phyloP scores from a whole-genome alignment of 2,329 filamentous ascomycete species.

The Cryphonectria carpinicola region DNA sequence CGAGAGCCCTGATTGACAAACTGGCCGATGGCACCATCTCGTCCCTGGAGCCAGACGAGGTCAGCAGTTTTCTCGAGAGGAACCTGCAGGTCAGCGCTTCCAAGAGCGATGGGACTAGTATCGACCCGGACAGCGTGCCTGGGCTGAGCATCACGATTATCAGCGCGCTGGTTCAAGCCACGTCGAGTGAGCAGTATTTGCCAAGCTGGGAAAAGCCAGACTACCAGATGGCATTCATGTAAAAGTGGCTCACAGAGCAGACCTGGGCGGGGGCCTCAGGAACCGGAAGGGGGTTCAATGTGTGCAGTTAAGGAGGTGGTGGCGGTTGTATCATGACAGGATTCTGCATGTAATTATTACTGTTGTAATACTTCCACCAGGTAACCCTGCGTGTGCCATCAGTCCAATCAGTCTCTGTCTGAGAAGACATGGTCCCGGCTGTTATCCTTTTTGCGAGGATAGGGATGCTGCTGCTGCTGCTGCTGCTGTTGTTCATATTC shows the following conservation, averaged over 20 bases:
- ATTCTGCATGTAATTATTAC: too few species aligned
- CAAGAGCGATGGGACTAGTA: slow-evolving; percentile 35
- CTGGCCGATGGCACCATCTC: slow-evolving; percentile 43
- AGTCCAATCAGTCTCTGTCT: not conserved
- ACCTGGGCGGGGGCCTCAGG: too few species aligned
- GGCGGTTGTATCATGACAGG: too few species aligned
- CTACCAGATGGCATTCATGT: slow-evolving; percentile 22
- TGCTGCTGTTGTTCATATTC: not conserved
- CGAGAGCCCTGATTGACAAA: slow-evolving; percentile 50
- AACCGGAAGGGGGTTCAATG: too few species aligned
- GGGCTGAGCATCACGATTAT: slow-evolving; percentile 43
- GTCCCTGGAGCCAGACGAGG: slow-evolving; percentile 42
- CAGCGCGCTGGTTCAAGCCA: slow-evolving; percentile 43
- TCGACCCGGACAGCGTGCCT: slow-evolving; percentile 36
- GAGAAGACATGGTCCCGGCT: not conserved
- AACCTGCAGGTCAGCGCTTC: slow-evolving; percentile 42
- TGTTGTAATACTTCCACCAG: not conserved
- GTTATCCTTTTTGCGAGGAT: not conserved
- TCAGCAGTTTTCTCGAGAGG: slow-evolving; percentile 47
- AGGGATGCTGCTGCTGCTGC: not conserved
- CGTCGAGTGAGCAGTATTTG: slow-evolving; percentile 40
- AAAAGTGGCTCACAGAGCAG: too few species aligned
- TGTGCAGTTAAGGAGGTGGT: too few species aligned
- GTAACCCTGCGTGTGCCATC: not conserved
- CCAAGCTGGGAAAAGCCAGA: slow-evolving; percentile 42